Base-by-base conservation (phyloP, 129 eudicot genomes). In the Flaveria linearis region DNA sequence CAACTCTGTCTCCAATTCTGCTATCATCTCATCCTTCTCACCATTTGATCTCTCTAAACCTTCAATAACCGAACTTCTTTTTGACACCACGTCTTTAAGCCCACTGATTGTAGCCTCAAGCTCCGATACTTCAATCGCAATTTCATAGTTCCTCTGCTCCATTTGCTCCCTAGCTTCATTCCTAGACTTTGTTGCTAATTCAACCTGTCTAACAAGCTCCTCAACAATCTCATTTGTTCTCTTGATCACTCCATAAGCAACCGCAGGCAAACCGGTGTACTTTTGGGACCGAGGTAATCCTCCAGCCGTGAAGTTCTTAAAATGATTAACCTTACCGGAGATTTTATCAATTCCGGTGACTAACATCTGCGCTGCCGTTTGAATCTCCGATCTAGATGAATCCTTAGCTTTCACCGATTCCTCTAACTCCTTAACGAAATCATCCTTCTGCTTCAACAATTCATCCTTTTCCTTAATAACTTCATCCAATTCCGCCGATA, bases 91-190 rank as follows among this genome's bases (percentile, higher is more conserved):
- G 7, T 91, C 97, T 73, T 88, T 94, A 80, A 91, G 79, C 23
- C 86, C 79, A 75, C 90, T 76, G 62, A 94, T 94, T 0, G 89
- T 77, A 1, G 96, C 96, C 82, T 94, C 99, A 41, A 94, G 91
- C 81, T 94, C 84, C 1, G 99, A 91, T 61, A 94, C 93, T 76
- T 94, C 99, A 70, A 94, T 94, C 16, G 99, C 99, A 72, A 94
- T 94, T 78, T 91, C 99, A 16, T 89, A 94, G 83, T 86, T 94
- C 80, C 99, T 78, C 50, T 89, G 93, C 57, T 94, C 99, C 85
- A 94, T 87, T 78, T 81, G 86, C 71, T 87, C 97, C 49, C 94
- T 75, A 5, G 91, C 96, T 73, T 91, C 90, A 80, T 91, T 83
- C 80, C 99, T 81, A 16, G 87, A 81, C 81, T 86, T 94, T 7